Conservation (phyloP, 148 eudicot species). For the Persicaria maculosa region DNA sequence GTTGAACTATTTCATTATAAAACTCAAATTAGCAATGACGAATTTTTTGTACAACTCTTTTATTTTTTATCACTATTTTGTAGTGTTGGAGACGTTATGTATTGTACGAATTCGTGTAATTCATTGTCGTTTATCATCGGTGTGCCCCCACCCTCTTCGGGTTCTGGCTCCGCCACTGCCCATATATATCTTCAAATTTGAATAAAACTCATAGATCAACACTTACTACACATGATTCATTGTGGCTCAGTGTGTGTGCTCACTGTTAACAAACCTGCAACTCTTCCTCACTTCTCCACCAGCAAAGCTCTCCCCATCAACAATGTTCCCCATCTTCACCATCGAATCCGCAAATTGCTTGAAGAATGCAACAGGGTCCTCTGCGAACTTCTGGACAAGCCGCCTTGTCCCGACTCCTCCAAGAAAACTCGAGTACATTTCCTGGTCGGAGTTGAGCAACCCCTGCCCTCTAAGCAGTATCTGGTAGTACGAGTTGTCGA, state of each 20-base stretch:
- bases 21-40: too few species aligned
- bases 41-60: too few species aligned
- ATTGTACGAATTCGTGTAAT: too few species aligned
- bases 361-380: slow-evolving; percentile 52
- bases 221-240: background rate
- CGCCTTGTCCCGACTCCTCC: slow-evolving; percentile 56
- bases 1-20: too few species aligned
- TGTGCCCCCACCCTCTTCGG: too few species aligned
- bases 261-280: slow-evolving; percentile 75
- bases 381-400: slow-evolving; percentile 60
- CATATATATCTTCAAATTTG: background rate
- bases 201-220: background rate
- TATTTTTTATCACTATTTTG: too few species aligned
- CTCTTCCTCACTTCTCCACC: slow-evolving; percentile 83
- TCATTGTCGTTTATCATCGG: too few species aligned
- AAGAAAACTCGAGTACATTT: slow-evolving; percentile 55
- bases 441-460: slow-evolving; percentile 79
- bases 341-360: slow-evolving; percentile 86
- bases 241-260: background rate
- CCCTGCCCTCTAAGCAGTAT: slow-evolving; percentile 74
- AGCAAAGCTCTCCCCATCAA: slow-evolving; percentile 46
- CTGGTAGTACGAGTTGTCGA: slow-evolving; percentile 81
- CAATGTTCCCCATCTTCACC: slow-evolving; percentile 88
- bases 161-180: too few species aligned
- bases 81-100: too few species aligned